Evolutionary conservation across 2,329 filamentous ascomycete genomes (phyloP), one percentile per base, ranked within the genome.

Genomic region (Phaeoacremonium minimum): DNA sequence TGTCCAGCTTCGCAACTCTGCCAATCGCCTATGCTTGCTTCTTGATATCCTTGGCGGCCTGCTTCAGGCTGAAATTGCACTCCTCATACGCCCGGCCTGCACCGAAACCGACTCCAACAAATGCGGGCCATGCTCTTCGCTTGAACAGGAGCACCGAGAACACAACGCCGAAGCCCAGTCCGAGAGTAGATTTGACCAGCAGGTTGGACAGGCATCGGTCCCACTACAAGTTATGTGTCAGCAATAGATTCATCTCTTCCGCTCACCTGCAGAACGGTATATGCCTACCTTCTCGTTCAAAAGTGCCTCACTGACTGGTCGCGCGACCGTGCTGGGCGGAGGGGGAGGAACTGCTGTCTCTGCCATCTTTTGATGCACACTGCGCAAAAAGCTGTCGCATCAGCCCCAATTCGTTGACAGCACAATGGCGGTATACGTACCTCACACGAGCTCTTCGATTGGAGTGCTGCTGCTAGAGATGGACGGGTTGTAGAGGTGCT

Each of bases 111-210:
- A 91, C 76, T 48, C 93, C 93, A 49, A 95, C 79, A 61, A 88
- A 93, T n/a, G 90, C 93, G 40, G 93, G 93, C 88, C 91, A 98
- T 49, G 93, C 87, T 71, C 93, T 84, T 66, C 94, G 85, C 78
- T 95, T 95, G 80, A 98, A 98, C 38, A 98, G 71, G 41, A 98
- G 85, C 44, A 98, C 90, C 44, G 93, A 97, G 75, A 98, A 97
- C 68, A 98, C 87, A 63, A 98, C 85, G 61, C 93, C 93, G 69
- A 98, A 98, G 52, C 86, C 88, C 61, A 97, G 85, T 57, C 93
- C 93, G 64, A 98, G 85, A 38, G 87, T 84, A 48, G 91, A 97
- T 67, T 94, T 90, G 75, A 98, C 94, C 61, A 98, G 80, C 66
- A 96, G 80, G 59, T 94, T 96, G 53, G 93, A 97, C 53, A 98